phyloP scores from a whole-genome alignment of 441 rosid species.

The Gossypium gossypioides region DNA sequence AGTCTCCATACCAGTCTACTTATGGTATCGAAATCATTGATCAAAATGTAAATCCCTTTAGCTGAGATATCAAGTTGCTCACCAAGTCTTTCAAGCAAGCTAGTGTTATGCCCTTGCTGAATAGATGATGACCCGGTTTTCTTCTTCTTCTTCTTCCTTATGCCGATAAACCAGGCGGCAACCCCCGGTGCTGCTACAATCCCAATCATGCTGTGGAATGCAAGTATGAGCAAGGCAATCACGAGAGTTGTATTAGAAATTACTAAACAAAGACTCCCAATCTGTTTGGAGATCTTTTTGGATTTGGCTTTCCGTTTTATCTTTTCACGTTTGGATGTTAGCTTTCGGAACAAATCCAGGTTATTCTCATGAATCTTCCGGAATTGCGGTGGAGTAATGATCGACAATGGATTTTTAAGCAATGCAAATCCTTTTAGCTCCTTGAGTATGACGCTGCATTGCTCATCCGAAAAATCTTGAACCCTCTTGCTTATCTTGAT shows the following conservation, averaged over 20 bases:
- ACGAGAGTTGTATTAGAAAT: conserved; percentile 40
- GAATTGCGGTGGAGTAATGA: conserved; percentile 26
- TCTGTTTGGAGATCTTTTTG: conserved; percentile 31
- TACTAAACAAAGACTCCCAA: conserved; percentile 38
- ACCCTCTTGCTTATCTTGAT: conserved; percentile 31
- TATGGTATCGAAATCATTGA: conserved; percentile 57
- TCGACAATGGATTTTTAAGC: conserved; percentile 47
- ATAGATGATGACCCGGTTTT: background rate
- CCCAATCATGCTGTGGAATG: conserved; percentile 53
- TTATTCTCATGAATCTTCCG: conserved; percentile 37
- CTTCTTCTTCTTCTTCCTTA: conserved; percentile 27
- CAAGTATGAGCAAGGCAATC: conserved; percentile 37
- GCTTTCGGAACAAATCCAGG: conserved; percentile 29
- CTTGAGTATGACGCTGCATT: conserved; percentile 19
- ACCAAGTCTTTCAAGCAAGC: conserved; percentile 30
- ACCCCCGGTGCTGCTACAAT: conserved; percentile 50
- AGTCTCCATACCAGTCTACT: conserved; percentile 47
- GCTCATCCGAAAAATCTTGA: conserved; percentile 18
- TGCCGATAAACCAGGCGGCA: conserved; percentile 25
- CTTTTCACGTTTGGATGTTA: conserved; percentile 38
- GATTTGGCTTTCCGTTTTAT: conserved; percentile 37
- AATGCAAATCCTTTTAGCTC: conserved; percentile 46
- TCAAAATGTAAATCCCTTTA: conserved; percentile 52
- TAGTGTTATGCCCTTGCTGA: conserved; percentile 10
- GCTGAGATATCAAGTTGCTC: conserved; percentile 66